phyloP scores from a whole-genome alignment of 2,329 filamentous ascomycete species.

The Venturia oleaginea region DNA sequence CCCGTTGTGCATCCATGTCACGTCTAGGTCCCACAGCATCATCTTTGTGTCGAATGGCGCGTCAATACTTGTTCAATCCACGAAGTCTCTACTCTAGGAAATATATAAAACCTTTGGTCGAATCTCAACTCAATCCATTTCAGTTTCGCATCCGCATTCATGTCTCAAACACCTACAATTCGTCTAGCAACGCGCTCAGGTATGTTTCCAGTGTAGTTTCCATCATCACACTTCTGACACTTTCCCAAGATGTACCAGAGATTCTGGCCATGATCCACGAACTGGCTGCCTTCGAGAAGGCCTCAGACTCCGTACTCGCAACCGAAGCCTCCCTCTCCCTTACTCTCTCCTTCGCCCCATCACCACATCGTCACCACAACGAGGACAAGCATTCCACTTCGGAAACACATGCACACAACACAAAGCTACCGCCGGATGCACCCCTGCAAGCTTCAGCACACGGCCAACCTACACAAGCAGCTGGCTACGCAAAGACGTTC shows the following conservation, averaged over 20 bases:
- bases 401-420: conserved; percentile 25
- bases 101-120: no score
- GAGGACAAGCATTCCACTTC: conserved; percentile 18
- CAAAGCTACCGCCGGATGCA: conserved; percentile 16
- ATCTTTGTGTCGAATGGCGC: neutral
- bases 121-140: neutral
- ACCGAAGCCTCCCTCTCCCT: conserved; percentile 62
- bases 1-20: neutral
- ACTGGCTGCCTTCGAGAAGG: conserved; percentile 81
- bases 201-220: no score
- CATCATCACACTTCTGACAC: no score
- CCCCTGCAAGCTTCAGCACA: neutral
- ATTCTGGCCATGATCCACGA: conserved; percentile 78
- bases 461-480: conserved; percentile 28
- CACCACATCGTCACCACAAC: conserved; percentile 5
- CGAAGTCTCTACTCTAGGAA: neutral
- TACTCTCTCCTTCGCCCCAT: conserved; percentile 69
- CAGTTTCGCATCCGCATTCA: conserved; percentile 11
- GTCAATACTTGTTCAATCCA: neutral
- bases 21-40: neutral
- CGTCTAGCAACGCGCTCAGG: conserved; percentile 49
- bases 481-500: conserved; percentile 66
- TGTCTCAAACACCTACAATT: conserved; percentile 32
- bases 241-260: conserved; percentile 59
- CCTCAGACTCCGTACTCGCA: conserved; percentile 63